Conservation (phyloP, 192 early-diverging fungal species). For the Powellomyces hirtus region DNA sequence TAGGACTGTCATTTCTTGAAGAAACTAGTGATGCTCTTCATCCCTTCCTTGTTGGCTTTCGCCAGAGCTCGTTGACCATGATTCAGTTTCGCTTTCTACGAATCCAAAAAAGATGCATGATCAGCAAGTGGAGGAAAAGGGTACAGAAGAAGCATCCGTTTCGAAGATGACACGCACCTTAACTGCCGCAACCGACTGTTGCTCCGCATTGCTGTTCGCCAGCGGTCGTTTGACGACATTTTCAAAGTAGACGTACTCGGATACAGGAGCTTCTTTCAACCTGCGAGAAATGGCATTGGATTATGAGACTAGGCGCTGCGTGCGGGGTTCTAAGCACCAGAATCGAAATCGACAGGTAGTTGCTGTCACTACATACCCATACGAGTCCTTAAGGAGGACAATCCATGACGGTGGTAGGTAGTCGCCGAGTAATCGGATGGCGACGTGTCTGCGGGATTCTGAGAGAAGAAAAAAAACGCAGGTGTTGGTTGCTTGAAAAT, state of each 20-base stretch:
- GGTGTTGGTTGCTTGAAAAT: no score
- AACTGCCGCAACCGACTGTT: background rate
- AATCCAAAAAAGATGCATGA: background rate
- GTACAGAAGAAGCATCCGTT: no score
- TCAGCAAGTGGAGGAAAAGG: no score
- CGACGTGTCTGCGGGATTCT: constrained; percentile 18
- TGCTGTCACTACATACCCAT: constrained; percentile 12
- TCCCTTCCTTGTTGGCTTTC: constrained; percentile 25
- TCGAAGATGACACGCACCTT: constrained; percentile 11
- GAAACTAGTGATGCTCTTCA: constrained; percentile 29
- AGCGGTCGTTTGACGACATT: constrained; percentile 24
- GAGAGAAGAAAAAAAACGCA: background rate
- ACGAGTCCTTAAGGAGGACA: constrained; percentile 3
- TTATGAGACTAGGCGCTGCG: no score
- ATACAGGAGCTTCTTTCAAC: background rate
- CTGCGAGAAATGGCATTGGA: no score
- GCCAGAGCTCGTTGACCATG: constrained; percentile 9
- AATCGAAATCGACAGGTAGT: no score
- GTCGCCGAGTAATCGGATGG: constrained; percentile 18
- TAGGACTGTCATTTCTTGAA: no score
- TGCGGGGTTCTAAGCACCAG: no score
- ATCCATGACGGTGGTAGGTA: constrained; percentile 11
- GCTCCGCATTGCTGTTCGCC: background rate
- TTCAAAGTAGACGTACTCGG: constrained; percentile 20
- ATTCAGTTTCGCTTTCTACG: constrained; percentile 28